phyloP scores from a whole-genome alignment of 163 green algal species.

The Scenedesmus sp. region DNA sequence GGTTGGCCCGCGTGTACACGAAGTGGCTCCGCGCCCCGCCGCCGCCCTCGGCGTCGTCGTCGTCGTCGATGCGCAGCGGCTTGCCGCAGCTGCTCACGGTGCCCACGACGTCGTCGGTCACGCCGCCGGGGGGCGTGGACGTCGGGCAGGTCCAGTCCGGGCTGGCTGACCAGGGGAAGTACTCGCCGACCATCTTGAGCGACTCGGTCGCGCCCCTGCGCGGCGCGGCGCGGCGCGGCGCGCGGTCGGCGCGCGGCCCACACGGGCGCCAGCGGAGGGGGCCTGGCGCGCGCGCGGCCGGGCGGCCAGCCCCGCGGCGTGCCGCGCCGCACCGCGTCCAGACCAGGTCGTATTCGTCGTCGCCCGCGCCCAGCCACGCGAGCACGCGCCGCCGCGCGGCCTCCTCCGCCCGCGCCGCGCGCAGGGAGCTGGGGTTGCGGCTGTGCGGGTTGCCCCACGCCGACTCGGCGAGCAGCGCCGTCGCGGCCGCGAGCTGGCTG shows the following conservation, averaged over 20 bases:
- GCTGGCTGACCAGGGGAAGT: conserved; percentile 74
- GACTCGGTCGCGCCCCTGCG: conserved; percentile 70
- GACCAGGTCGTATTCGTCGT: conserved; percentile 12
- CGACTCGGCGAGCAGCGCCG: no score
- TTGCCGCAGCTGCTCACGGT: conserved; percentile 2
- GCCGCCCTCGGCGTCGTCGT: conserved; percentile 40
- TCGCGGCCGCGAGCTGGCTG: no score
- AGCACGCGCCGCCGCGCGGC: no score
- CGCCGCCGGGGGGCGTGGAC: neutral
- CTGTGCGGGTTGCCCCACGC: conserved; percentile 55
- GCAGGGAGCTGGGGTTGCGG: conserved; percentile 46
- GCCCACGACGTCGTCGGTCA: conserved; percentile 10
- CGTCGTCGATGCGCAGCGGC: neutral
- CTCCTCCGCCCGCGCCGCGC: conserved; percentile 30
- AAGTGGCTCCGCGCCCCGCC: neutral
- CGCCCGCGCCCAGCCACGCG: no score
- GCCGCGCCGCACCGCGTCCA: no score
- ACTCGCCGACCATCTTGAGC: conserved; percentile 82
- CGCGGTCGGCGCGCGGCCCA: no score
- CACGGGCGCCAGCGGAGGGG: no score
- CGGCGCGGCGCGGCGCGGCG: no score
- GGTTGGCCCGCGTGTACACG: conserved; percentile 65
- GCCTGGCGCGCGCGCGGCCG: no score
- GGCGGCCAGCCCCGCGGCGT: no score
- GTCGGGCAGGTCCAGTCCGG: neutral